phyloP scores from a whole-genome alignment of 495 filamentous ascomycete genomes.

The Usnea hakonensis region DNA sequence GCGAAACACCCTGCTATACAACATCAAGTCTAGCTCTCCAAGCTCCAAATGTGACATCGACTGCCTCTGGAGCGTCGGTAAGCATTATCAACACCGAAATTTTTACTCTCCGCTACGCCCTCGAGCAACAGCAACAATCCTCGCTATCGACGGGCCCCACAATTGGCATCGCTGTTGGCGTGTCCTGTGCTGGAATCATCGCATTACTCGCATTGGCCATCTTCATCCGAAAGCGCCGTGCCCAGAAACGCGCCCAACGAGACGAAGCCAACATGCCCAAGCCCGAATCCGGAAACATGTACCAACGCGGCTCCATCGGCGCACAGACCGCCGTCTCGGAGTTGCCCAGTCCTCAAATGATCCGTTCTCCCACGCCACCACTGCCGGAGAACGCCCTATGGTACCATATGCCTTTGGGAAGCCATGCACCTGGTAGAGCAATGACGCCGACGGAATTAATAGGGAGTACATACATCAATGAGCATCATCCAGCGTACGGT shows the following conservation, averaged over 20 bases:
- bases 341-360: not conserved
- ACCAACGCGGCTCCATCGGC: conserved; percentile 5
- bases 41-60: conserved; percentile 8
- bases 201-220: conserved; percentile 4
- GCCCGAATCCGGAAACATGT: not conserved
- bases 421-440: not conserved
- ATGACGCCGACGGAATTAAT: conserved; percentile 20
- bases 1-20: conserved; percentile 24
- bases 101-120: conserved; percentile 23
- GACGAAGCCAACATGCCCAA: conserved; percentile 5
- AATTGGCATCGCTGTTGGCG: conserved; percentile 23
- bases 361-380: not conserved
- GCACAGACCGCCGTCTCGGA: not conserved
- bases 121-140: not conserved
- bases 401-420: not conserved
- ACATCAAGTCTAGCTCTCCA: conserved; percentile 13
- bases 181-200: not conserved
- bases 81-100: conserved; percentile 20
- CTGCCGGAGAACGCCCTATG: not conserved
- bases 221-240: conserved; percentile 15
- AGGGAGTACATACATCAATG: conserved; percentile 19
- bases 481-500: conserved; percentile 23
- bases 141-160: conserved; percentile 15
- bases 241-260: conserved; percentile 6
- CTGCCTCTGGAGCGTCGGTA: conserved; percentile 10